Base-by-base conservation (phyloP, 2,329 filamentous ascomycete genomes). In the Fusarium sacchari region DNA sequence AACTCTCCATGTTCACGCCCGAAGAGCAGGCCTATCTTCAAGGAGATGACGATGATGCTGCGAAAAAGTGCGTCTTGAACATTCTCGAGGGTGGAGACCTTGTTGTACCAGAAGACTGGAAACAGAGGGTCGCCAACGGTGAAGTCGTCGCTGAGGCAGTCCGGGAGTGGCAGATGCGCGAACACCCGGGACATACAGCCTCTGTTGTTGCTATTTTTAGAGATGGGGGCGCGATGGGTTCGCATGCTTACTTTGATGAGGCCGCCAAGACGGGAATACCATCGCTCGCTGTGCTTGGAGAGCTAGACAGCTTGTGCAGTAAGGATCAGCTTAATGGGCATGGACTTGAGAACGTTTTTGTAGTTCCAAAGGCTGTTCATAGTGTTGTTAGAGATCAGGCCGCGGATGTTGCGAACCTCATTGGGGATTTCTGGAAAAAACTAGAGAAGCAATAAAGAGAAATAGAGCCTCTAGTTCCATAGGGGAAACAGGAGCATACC, bases 131-230 rank as follows among this genome's bases (percentile, higher is more conserved):
- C 9, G 64, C 30, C 0, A 73, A 69, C 1, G 85, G 85, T 0
- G 82, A 87, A 44, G 76, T 88, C 0, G 86, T 88, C 2, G 83
- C 86, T 0, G 81, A 85, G 64, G 86, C 85, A 0, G 74, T 89
- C 4, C 77, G 81, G n/a, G 81, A 82, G 0, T 89, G 87, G 87
- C 80, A 88, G 73, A 80, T 83, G 75, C 76, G 71, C 15, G 74
- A 85, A 12, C 87, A 89, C 71, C 28, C 69, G 5, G 87, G 86
- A 0, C 86, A 88, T 68, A 26, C 70, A 7, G 83, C 83, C 1
- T 85, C 83, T 39, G 84, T 89, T 2, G 80, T 87, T 24, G 84
- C 79, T 0, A 81, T 87, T 0, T 80, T 87, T 11, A 80, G 86
- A 46, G 84, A 89, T 52, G 87, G 83, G 0, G 83, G 83, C 1